These are phyloP conservation scores for Alloteropsis semialata DNA, from an alignment of 176 grass and related monocot species.

Conservation along the genomic window DNA sequence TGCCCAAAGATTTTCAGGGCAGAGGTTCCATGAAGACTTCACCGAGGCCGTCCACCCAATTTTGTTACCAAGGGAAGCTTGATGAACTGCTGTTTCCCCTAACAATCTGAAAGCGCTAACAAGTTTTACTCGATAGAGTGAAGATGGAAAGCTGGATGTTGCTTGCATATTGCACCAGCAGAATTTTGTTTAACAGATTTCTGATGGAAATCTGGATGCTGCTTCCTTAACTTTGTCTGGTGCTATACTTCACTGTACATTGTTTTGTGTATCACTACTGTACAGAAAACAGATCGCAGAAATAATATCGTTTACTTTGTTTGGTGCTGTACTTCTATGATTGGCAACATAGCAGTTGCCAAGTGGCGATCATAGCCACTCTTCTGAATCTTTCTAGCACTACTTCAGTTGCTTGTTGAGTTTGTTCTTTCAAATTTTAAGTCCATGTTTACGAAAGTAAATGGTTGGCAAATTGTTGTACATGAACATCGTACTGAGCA, in stretches of 20 bases:
- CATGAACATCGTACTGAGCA: background rate
- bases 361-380: background rate
- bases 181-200: background rate
- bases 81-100: background rate
- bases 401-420: background rate
- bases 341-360: too few relatives aligned
- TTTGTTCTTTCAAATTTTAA: background rate
- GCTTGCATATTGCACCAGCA: background rate
- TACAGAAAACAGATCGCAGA: constrained; percentile 1
- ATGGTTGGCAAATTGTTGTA: background rate
- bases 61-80: constrained; percentile 26
- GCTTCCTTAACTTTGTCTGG: too few relatives aligned
- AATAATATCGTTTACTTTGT: background rate
- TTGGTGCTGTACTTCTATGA: background rate
- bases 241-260: too few relatives aligned
- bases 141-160: background rate
- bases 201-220: background rate
- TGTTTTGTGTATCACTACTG: background rate
- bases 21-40: constrained; percentile 72
- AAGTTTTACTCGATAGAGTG: background rate
- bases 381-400: background rate
- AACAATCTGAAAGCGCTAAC: background rate
- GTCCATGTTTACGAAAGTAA: background rate
- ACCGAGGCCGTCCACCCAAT: constrained; percentile 49
- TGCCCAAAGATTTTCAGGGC: constrained; percentile 79